phyloP scores from a whole-genome alignment of 768 basidiomycete species.

The Tulasnella sp. region DNA sequence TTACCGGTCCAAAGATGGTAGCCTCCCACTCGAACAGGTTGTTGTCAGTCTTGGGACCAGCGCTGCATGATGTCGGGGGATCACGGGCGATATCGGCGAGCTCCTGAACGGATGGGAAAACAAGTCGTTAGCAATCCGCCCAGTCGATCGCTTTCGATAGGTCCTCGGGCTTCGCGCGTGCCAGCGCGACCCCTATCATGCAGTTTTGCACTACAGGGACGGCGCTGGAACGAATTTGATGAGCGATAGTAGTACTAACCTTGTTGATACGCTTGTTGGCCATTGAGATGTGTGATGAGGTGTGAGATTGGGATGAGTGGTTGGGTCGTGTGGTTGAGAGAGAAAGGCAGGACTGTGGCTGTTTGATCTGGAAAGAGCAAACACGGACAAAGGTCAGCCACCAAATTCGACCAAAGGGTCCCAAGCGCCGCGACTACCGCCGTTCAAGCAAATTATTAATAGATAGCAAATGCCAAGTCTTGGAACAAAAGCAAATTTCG shows the following conservation, averaged over 20 bases:
- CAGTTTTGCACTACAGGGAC: not conserved
- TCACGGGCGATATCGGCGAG: constrained; percentile 98
- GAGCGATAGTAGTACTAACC: constrained; percentile 44
- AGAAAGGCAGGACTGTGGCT: not conserved
- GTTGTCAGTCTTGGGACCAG: constrained; percentile 94
- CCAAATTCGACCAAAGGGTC: not conserved
- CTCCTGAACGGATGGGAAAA: constrained; percentile 54
- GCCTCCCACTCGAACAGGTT: constrained; percentile 97
- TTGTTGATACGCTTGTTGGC: constrained; percentile 99
- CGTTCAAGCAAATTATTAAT: not conserved
- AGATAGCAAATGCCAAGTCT: not conserved
- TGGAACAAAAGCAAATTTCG: not conserved
- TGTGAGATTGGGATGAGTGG: not conserved
- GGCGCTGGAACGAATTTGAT: not conserved
- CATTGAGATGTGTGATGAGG: constrained; percentile 48
- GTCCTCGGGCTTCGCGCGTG: constrained; percentile 18
- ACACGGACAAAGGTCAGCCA: not conserved
- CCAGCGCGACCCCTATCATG: constrained; percentile 4
- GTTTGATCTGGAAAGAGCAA: not conserved
- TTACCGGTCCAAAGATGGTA: constrained; percentile 97
- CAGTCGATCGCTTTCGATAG: not conserved
- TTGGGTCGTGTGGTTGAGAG: not conserved
- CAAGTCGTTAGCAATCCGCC: not conserved
- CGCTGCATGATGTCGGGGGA: constrained; percentile 98
- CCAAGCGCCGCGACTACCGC: not conserved